Percentiles rank a stretch among this genome's conserved stretches.
Conservation (phyloP, 1,139 yeast genomes). For the Pneumocystis jirovecii region DNA sequence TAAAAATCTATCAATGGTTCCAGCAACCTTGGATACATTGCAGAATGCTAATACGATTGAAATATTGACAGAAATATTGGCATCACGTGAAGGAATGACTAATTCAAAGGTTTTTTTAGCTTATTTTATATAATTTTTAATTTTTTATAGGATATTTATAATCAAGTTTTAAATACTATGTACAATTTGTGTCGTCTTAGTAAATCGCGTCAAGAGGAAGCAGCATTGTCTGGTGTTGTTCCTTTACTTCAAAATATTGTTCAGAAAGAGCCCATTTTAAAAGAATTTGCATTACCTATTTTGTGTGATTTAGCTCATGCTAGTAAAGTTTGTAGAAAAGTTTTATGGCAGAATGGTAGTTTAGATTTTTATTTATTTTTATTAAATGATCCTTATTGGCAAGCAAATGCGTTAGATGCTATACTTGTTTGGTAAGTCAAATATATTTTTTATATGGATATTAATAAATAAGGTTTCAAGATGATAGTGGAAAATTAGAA, state of each 20-base stretch:
- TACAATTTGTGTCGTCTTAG: slow-evolving; percentile 45
- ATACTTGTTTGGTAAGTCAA: slow-evolving; percentile 24
- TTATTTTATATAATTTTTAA: slow-evolving; percentile 3
- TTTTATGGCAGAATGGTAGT: slow-evolving; percentile 30
- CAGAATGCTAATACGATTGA: slow-evolving; percentile 23
- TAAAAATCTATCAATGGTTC: slow-evolving; percentile 21
- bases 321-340: slow-evolving; percentile 29
- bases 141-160: slow-evolving; percentile 16
- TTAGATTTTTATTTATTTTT: slow-evolving; percentile 36
- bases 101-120: slow-evolving; percentile 3
- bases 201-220: slow-evolving; percentile 36
- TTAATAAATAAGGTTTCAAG: slow-evolving; percentile 18
- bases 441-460: not conserved
- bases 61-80: slow-evolving; percentile 18
- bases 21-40: slow-evolving; percentile 18
- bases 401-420: slow-evolving; percentile 51
- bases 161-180: slow-evolving; percentile 25
- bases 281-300: slow-evolving; percentile 49
- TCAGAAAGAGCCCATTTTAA: slow-evolving; percentile 35
- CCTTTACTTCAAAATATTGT: slow-evolving; percentile 37
- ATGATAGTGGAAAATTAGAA: slow-evolving; percentile 21
- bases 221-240: slow-evolving; percentile 40
- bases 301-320: slow-evolving; percentile 48
- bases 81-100: slow-evolving; percentile 6
- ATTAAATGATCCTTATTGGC: slow-evolving; percentile 52